Conservation (phyloP, 768 basidiomycete genomes). For the Hericium erinaceus region DNA sequence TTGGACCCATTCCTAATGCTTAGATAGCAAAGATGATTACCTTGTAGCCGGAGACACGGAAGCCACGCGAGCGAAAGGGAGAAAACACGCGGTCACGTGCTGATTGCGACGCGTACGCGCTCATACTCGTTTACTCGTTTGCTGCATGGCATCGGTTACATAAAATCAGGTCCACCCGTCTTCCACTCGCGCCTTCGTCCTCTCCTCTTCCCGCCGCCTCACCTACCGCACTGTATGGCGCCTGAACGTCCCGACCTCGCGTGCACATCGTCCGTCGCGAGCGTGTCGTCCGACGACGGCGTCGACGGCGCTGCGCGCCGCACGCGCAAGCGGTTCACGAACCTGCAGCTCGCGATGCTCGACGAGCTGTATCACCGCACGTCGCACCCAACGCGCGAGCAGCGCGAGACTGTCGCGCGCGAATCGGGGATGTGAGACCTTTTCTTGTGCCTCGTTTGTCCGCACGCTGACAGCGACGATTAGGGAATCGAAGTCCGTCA, state of each 20-base stretch:
- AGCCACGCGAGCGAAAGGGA: no score
- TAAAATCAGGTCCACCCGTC: not conserved
- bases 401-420: conserved; percentile 12
- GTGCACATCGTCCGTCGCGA: conserved; percentile 10
- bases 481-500: conserved; percentile 22
- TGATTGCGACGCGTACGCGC: not conserved
- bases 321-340: conserved; percentile 15
- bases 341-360: conserved; percentile 11
- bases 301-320: conserved; percentile 2
- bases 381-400: conserved; percentile 13
- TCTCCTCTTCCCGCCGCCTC: not conserved
- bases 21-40: no score
- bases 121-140: not conserved
- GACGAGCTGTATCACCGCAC: conserved; percentile 12
- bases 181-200: not conserved
- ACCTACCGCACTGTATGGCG: conserved; percentile 1
- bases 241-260: not conserved
- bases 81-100: not conserved
- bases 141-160: not conserved
- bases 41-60: no score
- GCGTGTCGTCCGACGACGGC: conserved; percentile 5
- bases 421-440: conserved; percentile 10
- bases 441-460: not conserved
- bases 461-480: not conserved
- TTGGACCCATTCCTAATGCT: no score